Evolutionary conservation across 2,329 filamentous ascomycete genomes (phyloP).

Genomic region (Phyllosticta citrichinensis): DNA sequence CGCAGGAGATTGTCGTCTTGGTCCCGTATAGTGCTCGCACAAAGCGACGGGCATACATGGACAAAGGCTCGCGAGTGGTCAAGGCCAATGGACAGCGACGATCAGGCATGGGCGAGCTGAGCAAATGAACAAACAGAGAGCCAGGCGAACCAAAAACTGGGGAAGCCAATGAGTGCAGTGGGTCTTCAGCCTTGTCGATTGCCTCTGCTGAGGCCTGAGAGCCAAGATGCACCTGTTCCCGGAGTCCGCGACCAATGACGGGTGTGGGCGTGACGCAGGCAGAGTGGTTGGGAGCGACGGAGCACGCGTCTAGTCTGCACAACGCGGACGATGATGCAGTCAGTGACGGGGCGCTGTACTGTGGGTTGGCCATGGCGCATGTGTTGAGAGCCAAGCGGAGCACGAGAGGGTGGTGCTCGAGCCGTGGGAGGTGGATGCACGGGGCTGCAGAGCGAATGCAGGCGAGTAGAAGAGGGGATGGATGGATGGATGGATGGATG

Average conservation of each 20-base stretch:
- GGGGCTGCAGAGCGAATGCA: neutral
- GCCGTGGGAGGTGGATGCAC: neutral
- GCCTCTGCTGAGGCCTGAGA: neutral
- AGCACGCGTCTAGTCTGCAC: too few relatives aligned
- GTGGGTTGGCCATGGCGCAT: too few relatives aligned
- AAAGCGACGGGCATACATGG: too few relatives aligned
- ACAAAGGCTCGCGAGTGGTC: neutral
- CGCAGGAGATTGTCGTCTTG: too few relatives aligned
- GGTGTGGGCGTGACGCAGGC: neutral
- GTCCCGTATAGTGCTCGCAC: too few relatives aligned
- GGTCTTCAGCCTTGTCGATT: conserved; percentile 10
- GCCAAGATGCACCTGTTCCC: neutral
- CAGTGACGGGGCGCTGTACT: too few relatives aligned
- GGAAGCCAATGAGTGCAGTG: conserved; percentile 9
- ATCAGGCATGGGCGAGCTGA: neutral
- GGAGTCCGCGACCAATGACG: neutral
- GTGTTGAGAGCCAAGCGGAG: too few relatives aligned
- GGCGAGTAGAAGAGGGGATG: too few relatives aligned
- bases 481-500: too few relatives aligned
- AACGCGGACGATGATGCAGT: too few relatives aligned
- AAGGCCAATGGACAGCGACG: neutral
- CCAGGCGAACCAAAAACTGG: conserved; percentile 9
- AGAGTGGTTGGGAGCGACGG: neutral
- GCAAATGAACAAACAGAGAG: neutral
- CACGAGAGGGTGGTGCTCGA: too few relatives aligned